Evolutionary conservation across 164 flowering plant genomes (phyloP), one percentile per base, ranked within the genome.

Genomic region (Paratinospora sagittata): DNA sequence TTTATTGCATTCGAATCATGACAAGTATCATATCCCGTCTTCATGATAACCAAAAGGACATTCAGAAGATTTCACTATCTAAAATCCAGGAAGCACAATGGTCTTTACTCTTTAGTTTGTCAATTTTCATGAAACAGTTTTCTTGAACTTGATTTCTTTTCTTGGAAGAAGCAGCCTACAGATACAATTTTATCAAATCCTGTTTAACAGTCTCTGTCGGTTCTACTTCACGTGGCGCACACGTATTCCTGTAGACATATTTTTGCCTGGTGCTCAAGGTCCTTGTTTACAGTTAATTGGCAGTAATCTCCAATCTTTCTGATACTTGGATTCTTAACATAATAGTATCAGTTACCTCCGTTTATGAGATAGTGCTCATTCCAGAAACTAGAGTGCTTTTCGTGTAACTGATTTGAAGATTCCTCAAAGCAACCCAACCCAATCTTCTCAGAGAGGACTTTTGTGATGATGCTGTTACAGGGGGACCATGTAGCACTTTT

Each of bases 401-500:
- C 19, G n/a, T 64, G 43, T 14, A 19, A 19, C 23, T 67, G 33
- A 67, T 43, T n/a, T 21, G 17, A 55, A 57, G 21, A 23, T 57
- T 69, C 24, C 34, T 69, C 41, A n/a, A 21, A 33, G 16, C 58
- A 69, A 34, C 30, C n/a, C n/a, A n/a, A n/a, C n/a, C 39, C 45
- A 5, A 62, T 26, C 49, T 75, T 57, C 2, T 52, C 16, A 23
- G 12, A 47, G 65, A 23, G 6, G 11, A 52, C 14, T 45, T n/a
- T 10, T 39, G 12, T 19, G 63, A 60, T 27, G 70, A 49, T 21
- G 45, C 75, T 69, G 37, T 74, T 72, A 63, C 85, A 95, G 97
- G 99, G 99, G 66, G 99, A 95, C 75, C 93, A 87, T 73, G 99
- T 88, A 63, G 97, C 97, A 52, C 89, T 95, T 76, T 78, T 95